phyloP scores from a whole-genome alignment of 805 yeast genomes.

The Yueomyces sp. region DNA sequence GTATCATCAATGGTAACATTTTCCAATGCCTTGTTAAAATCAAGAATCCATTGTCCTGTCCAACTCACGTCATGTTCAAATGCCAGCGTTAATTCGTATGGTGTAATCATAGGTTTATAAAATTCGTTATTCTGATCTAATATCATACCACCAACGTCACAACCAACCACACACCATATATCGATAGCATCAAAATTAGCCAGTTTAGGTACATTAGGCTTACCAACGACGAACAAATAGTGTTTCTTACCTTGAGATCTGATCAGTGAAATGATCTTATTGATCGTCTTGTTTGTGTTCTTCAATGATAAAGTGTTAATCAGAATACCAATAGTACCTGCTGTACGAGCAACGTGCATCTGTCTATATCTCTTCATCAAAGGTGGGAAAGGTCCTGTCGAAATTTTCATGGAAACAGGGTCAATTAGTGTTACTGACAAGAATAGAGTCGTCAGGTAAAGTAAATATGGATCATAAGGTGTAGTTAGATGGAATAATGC shows the following conservation, averaged over 20 bases:
- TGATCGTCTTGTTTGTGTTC: constrained; percentile 57
- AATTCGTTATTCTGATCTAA: constrained; percentile 69
- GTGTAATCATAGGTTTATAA: constrained; percentile 85
- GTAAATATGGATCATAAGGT: constrained; percentile 69
- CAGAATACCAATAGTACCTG: constrained; percentile 83
- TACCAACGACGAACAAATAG: constrained; percentile 91
- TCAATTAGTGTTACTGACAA: constrained; percentile 38
- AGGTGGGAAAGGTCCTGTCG: constrained; percentile 59
- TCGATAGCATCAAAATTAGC: constrained; percentile 94
- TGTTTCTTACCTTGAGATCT: constrained; percentile 76
- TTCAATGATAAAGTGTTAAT: constrained; percentile 79
- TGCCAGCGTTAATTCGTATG: constrained; percentile 79
- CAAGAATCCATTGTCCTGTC: constrained; percentile 91
- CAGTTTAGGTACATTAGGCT: constrained; percentile 91
- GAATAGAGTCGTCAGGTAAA: constrained; percentile 65
- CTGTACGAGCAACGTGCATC: constrained; percentile 81
- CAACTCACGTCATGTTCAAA: constrained; percentile 63
- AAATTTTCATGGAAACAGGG: constrained; percentile 21
- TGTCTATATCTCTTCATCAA: constrained; percentile 71
- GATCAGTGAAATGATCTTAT: constrained; percentile 46
- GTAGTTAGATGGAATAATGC: constrained; percentile 53
- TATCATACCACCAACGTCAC: constrained; percentile 87
- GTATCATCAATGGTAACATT: constrained; percentile 20
- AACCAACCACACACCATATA: constrained; percentile 88
- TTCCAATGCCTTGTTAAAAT: constrained; percentile 43